Evolutionary conservation across 2,329 filamentous ascomycete species (phyloP).

Genomic region (Penicillium sp.): DNA sequence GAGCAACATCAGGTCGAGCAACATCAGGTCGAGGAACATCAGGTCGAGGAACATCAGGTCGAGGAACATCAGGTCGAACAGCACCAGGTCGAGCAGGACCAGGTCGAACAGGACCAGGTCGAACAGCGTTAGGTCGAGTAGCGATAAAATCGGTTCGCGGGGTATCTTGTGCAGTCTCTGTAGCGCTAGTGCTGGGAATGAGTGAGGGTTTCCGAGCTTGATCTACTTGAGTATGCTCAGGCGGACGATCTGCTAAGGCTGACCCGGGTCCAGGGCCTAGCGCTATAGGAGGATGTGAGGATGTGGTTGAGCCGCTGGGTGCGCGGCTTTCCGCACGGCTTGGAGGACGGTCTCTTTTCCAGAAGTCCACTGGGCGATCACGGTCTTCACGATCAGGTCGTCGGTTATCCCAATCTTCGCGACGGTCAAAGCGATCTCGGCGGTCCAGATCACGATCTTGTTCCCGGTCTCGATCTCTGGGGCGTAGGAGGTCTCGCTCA

Average conservation of each 20-base stretch:
- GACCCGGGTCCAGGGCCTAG: slow-evolving; percentile 16
- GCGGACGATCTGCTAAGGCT: slow-evolving; percentile 21
- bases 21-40: neutral
- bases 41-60: neutral
- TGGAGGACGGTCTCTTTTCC: slow-evolving; percentile 44
- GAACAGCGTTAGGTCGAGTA: slow-evolving; percentile 8
- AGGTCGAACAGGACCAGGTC: slow-evolving; percentile 19
- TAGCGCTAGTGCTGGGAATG: slow-evolving; percentile 13
- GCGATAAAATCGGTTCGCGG: slow-evolving; percentile 4
- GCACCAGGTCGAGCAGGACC: slow-evolving; percentile 8
- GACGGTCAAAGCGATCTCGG: slow-evolving; percentile 36
- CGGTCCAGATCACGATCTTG: slow-evolving; percentile 37
- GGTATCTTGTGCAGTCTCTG: slow-evolving; percentile 35
- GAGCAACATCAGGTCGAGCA: neutral
- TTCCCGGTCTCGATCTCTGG: slow-evolving; percentile 32
- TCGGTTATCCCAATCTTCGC: slow-evolving; percentile 31
- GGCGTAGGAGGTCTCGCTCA: slow-evolving; percentile 28
- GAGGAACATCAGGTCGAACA: slow-evolving; percentile 26
- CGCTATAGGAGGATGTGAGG: slow-evolving; percentile 14
- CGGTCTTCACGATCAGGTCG: slow-evolving; percentile 28
- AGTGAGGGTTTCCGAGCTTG: slow-evolving; percentile 26
- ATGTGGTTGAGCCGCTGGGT: slow-evolving; percentile 25
- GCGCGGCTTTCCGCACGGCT: slow-evolving; percentile 33
- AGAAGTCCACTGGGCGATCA: slow-evolving; percentile 34
- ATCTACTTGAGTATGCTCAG: slow-evolving; percentile 29